A percentile compares a stretch with the other conserved stretches of the same genome.
Conservation (phyloP, 192 early-diverging fungal species). For the Dissophora ornata region DNA sequence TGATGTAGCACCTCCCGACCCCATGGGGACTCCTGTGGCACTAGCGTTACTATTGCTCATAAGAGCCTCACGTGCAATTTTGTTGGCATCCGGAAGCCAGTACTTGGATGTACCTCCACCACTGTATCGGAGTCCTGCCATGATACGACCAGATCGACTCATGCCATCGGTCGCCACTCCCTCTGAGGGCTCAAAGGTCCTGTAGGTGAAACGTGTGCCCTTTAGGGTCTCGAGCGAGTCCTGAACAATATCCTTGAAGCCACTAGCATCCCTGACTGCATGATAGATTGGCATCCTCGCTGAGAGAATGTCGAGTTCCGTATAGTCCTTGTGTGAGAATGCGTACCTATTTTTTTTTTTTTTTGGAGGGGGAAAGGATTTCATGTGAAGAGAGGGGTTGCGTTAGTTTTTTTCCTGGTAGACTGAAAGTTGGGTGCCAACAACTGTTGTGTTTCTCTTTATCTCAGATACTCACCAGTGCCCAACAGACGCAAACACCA, state of each 20-base stretch:
- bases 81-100: conserved; percentile 58
- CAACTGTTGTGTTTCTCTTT: no score
- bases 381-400: not conserved
- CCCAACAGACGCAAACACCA: conserved; percentile 82
- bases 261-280: conserved; percentile 85
- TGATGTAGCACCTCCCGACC: no score
- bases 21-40: no score
- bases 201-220: conserved; percentile 83
- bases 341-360: conserved; percentile 56
- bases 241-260: conserved; percentile 84
- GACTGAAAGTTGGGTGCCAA: no score
- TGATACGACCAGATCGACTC: conserved; percentile 66
- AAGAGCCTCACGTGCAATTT: conserved; percentile 6
- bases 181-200: conserved; percentile 80
- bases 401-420: no score
- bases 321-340: conserved; percentile 87
- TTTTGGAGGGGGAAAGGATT: no score
- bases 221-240: conserved; percentile 83
- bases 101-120: conserved; percentile 63
- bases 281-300: conserved; percentile 81
- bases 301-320: conserved; percentile 70
- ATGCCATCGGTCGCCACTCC: conserved; percentile 68
- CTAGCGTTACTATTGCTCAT: conserved; percentile 66
- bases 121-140: conserved; percentile 67
- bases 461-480: conserved; percentile 71